Evolutionary conservation across 345 rosid genomes (phyloP).

Genomic region (Noccaea caerulescens): DNA sequence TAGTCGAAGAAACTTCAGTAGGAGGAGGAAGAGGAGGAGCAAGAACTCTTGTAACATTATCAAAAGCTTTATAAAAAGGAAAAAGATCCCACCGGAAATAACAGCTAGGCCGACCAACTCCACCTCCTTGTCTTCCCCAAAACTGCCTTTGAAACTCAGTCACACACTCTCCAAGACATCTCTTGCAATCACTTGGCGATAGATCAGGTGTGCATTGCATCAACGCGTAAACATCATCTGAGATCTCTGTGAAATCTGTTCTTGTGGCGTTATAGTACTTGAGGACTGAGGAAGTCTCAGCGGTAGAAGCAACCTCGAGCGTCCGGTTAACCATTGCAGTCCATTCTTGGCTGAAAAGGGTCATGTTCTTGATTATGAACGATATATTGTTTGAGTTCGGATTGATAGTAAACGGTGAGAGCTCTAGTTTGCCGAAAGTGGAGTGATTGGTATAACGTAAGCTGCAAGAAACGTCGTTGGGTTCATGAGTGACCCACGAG

Average conservation of each 20-base stretch:
- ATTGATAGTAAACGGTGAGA: neutral
- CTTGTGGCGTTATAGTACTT: slow-evolving; percentile 50
- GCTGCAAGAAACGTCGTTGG: slow-evolving; percentile 40
- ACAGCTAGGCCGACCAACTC: slow-evolving; percentile 52
- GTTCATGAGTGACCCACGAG: slow-evolving; percentile 32
- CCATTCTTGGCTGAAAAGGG: slow-evolving; percentile 46
- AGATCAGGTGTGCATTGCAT: slow-evolving; percentile 66
- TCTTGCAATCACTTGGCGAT: slow-evolving; percentile 39
- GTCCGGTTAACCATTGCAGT: slow-evolving; percentile 25
- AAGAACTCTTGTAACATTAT: neutral
- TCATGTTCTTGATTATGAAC: slow-evolving; percentile 13
- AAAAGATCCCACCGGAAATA: slow-evolving; percentile 43
- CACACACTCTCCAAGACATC: slow-evolving; percentile 40
- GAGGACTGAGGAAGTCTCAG: slow-evolving; percentile 41
- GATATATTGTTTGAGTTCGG: slow-evolving; percentile 21
- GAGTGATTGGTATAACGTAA: slow-evolving; percentile 48
- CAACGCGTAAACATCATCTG: slow-evolving; percentile 42
- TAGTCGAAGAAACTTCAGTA: slow-evolving; percentile 13
- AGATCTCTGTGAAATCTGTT: slow-evolving; percentile 2
- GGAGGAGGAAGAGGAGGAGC: slow-evolving; percentile 5
- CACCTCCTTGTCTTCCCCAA: slow-evolving; percentile 51
- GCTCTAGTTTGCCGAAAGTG: slow-evolving; percentile 41
- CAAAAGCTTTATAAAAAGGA: slow-evolving; percentile 18
- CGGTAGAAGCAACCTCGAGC: slow-evolving; percentile 40
- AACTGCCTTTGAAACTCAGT: slow-evolving; percentile 37